Evolutionary conservation across 2,329 filamentous ascomycete genomes (phyloP).

Genomic region (Exserohilum turcica): DNA sequence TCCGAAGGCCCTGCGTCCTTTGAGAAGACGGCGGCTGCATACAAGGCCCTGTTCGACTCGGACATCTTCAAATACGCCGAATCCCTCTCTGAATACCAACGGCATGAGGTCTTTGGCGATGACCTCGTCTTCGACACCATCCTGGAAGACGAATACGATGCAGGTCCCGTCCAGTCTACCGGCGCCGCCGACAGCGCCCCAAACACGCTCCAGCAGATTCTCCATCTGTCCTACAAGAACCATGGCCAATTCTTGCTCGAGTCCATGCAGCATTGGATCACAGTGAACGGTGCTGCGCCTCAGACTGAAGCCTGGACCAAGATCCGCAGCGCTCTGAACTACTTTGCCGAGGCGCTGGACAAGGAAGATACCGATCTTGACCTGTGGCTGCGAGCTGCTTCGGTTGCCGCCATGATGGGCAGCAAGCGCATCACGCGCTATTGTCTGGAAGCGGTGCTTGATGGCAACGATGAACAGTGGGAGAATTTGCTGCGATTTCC

Average conservation of each 20-base stretch:
- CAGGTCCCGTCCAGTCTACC: slow-evolving; percentile 53
- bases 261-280: slow-evolving; percentile 60
- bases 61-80: slow-evolving; percentile 95
- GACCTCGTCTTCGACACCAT: slow-evolving; percentile 50
- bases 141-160: slow-evolving; percentile 47
- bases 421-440: slow-evolving; percentile 65
- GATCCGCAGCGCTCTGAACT: slow-evolving; percentile 49
- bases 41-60: slow-evolving; percentile 82
- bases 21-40: slow-evolving; percentile 77
- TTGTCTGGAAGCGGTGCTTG: slow-evolving; percentile 67
- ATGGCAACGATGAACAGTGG: slow-evolving; percentile 63
- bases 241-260: slow-evolving; percentile 92
- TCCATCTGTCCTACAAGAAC: slow-evolving; percentile 95
- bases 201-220: slow-evolving; percentile 82
- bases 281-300: slow-evolving; percentile 42
- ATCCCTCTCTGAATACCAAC: slow-evolving; percentile 80
- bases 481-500: slow-evolving; percentile 61
- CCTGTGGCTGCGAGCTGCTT: slow-evolving; percentile 65
- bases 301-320: slow-evolving; percentile 37
- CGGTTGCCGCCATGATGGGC: slow-evolving; percentile 61
- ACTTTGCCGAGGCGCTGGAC: slow-evolving; percentile 67
- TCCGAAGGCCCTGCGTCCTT: slow-evolving; percentile 81
- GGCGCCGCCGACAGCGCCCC: slow-evolving; percentile 73
- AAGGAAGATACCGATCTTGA: slow-evolving; percentile 69
- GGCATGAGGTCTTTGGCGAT: slow-evolving; percentile 62